Base-by-base conservation (phyloP, 768 basidiomycete species). In the Rhizopogon vulgaris region DNA sequence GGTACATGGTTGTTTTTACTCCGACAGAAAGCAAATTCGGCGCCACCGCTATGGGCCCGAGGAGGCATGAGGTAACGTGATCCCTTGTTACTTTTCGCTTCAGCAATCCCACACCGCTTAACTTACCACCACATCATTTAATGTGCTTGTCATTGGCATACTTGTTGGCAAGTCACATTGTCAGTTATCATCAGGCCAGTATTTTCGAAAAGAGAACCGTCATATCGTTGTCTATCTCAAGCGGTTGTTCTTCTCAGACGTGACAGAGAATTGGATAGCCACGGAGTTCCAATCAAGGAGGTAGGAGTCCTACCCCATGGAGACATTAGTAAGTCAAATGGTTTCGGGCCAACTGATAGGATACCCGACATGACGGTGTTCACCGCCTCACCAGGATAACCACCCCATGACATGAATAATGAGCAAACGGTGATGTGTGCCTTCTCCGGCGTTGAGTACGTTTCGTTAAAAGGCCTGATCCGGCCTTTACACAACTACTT, bases 401-500 rank as follows among this genome's bases (percentile, higher is more conserved):
- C 43, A 9, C 6, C 17, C 6, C 37, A 38, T 45, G 28, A 18
- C 42, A 45, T 43, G 41, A 42, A 39, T 39, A 42, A 39, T 39
- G 38, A 39, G 38, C 25, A 42, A 9, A 38, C 5, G 5, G 27
- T n/a, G 27, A 28, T 28, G n/a, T 27, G 42, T 45, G 28, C 30
- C 18, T 6, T 28, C 17, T 18, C 30, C 30, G 17, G 17, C 18
- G 7, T 45, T 12, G 42, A 27, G n/a, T 45, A 30, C 28, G 28
- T 32, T 43, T 42, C 27, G n/a, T 28, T 27, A 42, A 14, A 4
- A 42, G n/a, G 41, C 47, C 56, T 48, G 56, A 66, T 67, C 67
- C 69, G 45, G 69, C 63, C 65, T 66, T 69, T 48, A 53, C 58
- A 41, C 49, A 49, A n/a, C 52, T 54, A 56, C 53, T 47, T 42